Percentiles rank a stretch among this genome's conserved stretches.
phyloP scores from a whole-genome alignment of 768 basidiomycete species.

The Serendipita sp. region DNA sequence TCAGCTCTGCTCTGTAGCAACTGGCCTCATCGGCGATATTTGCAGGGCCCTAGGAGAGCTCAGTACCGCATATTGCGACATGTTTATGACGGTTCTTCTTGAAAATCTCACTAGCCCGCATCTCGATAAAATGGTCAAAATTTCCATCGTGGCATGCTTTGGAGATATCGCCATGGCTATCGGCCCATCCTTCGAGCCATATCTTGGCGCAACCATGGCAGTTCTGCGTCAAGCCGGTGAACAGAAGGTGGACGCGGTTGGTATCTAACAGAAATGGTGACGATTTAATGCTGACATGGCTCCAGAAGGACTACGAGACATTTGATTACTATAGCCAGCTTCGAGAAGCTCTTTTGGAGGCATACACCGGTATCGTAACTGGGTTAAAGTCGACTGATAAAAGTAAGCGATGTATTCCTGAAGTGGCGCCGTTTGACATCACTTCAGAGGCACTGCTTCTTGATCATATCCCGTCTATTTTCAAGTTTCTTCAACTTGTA shows the following conservation, averaged over 20 bases:
- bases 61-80: constrained; percentile 63
- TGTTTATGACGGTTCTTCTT: constrained; percentile 84
- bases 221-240: constrained; percentile 83
- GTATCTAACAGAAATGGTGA: constrained; percentile 15
- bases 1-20: constrained; percentile 86
- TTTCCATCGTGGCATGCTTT: constrained; percentile 87
- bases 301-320: constrained; percentile 68
- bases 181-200: constrained; percentile 72
- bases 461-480: constrained; percentile 52
- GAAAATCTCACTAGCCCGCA: constrained; percentile 84
- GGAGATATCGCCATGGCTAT: constrained; percentile 94
- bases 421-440: constrained; percentile 7
- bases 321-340: constrained; percentile 82
- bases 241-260: constrained; percentile 72
- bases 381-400: constrained; percentile 74
- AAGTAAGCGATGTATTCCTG: constrained; percentile 24
- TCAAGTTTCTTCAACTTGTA: constrained; percentile 67
- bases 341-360: constrained; percentile 90
- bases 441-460: constrained; percentile 35
- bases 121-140: constrained; percentile 88
- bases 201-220: constrained; percentile 74
- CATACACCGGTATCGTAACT: constrained; percentile 87
- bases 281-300: constrained; percentile 5
- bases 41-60: constrained; percentile 85
- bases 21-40: constrained; percentile 90